A percentile compares a stretch with the other conserved stretches of the same genome.
Evolutionary conservation across 1,284 basidiomycete genomes (phyloP).

Genomic region (Austroboletus niveus): DNA sequence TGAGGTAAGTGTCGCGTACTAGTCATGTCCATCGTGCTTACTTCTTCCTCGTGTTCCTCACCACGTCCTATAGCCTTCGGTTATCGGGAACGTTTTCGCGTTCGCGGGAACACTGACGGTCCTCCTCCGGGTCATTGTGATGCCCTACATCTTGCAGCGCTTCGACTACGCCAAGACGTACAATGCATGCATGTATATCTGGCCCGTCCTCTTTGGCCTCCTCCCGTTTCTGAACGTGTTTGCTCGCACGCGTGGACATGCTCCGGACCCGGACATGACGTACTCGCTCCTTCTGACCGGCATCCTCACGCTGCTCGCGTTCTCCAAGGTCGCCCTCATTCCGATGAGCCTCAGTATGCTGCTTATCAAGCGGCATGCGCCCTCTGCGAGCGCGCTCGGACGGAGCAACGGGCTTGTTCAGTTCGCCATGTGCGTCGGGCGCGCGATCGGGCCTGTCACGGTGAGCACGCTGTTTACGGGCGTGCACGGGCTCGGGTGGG

Average conservation of each 20-base stretch:
- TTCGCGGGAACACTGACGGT: slow-evolving; percentile 14
- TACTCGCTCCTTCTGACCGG: slow-evolving; percentile 12
- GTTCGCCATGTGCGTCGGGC: slow-evolving; percentile 22
- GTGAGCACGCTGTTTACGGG: slow-evolving; percentile 21
- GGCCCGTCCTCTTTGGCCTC: slow-evolving; percentile 15
- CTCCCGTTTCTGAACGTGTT: slow-evolving; percentile 20
- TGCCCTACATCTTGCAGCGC: slow-evolving; percentile 18
- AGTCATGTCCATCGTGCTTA: neutral
- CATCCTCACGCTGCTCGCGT: slow-evolving; percentile 12
- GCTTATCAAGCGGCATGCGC: slow-evolving; percentile 17
- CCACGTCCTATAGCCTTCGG: slow-evolving; percentile 11
- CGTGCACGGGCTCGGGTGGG: slow-evolving; percentile 21
- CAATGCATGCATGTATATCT: slow-evolving; percentile 21
- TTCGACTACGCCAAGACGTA: slow-evolving; percentile 22
- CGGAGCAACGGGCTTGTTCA: slow-evolving; percentile 24
- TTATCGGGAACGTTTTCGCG: slow-evolving; percentile 19
- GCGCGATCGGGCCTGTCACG: slow-evolving; percentile 16
- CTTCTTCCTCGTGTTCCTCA: neutral
- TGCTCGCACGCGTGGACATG: neutral
- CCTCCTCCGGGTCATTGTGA: slow-evolving; percentile 13
- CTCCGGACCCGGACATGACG: too few species aligned
- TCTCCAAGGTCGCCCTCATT: slow-evolving; percentile 20
- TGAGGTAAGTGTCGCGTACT: slow-evolving; percentile 8
- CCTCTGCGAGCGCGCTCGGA: slow-evolving; percentile 12
- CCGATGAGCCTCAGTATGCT: slow-evolving; percentile 20